Base-by-base conservation (phyloP, 1,284 basidiomycete genomes). In the Rhizoctonia solani region DNA sequence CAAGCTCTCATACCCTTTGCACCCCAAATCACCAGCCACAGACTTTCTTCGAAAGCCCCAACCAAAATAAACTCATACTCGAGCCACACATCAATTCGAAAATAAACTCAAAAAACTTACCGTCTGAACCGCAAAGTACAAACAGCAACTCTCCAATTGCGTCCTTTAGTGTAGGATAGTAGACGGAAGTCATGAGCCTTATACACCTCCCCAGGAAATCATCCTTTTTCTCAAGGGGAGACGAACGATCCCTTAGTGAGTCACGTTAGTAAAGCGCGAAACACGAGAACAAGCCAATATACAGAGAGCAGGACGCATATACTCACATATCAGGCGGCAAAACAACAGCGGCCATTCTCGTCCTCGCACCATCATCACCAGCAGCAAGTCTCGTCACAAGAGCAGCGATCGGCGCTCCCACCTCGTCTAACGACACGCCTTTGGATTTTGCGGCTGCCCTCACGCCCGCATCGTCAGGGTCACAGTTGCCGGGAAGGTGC, bases 61-160 rank as follows among this genome's bases (percentile, higher is more conserved):
- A n/a, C n/a, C n/a, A n/a, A n/a, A n/a, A n/a, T n/a, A n/a, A n/a
- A n/a, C n/a, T n/a, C n/a, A n/a, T n/a, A n/a, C n/a, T n/a, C n/a
- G n/a, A n/a, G n/a, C n/a, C n/a, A n/a, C n/a, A n/a, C n/a, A n/a
- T 14, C n/a, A 47, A 42, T 21, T 29, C 14, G 16, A 9, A 8
- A 25, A 21, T 4, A 27, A 30, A 30, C 9, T 16, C 16, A 16
- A 30, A 6, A n/a, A 14, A 77, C 87, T 75, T 74, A 93, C 92
- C 85, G 76, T 95, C 87, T 1, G 84, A 87, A 70, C 90, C 88
- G 72, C 89, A 92, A 70, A 93, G 80, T 0, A 87, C 85, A 76
- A 84, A 97, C 44, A 97, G 77, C 80, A 96, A 81, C 78, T 96
- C 93, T n/a, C 93, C 93, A 2, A 88, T 83, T 1, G 87, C 80